Base-by-base conservation (phyloP, 768 basidiomycete species). In the Suillus occidentalis region DNA sequence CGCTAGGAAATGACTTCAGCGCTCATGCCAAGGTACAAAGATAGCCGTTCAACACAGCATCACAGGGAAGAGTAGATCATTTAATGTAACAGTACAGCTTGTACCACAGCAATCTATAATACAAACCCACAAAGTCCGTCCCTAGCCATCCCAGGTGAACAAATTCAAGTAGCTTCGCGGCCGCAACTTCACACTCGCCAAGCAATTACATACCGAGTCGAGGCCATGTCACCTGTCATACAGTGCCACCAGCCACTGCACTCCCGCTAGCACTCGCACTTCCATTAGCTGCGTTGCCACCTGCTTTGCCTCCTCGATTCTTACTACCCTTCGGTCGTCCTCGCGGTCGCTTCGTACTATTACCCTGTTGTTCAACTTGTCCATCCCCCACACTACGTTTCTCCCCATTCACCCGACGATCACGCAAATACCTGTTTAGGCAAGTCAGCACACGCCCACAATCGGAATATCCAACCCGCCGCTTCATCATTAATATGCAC, bases 281-380 rank as follows among this genome's bases (percentile, higher is more conserved):
- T 20, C 58, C 58, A 7, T 18, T 59, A 42, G 58, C 25, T 42
- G 40, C 58, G 62, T 59, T 63, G n/a, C 61, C 45, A 61, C 39
- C 43, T 28, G 55, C 53, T 60, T 62, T 72, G 57, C 70, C 66
- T 0, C 66, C 66, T 57, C 75, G 73, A 37, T 89, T 90, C 75
- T 88, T 89, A 72, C 89, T 91, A 2, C 89, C 89, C 70, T 87
- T 88, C 40, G 89, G 89, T 10, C 89, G 77, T 34, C 89, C 89
- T 50, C 89, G 79, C 0, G 89, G 86, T 16, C 88, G 76, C 66
- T 89, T 90, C 8, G 72, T 69, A 16, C 73, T 67, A 1, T 70
- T 66, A 43, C 68, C 34, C 6, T 72, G 61, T 20, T 47, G 78
- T 72, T 73, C 82, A 77, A 65, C 66, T 53, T 58, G 73, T 66